These are phyloP conservation scores for Babesia sp. DNA, from an alignment of 169 alveolate species.

Conservation along the genomic window DNA sequence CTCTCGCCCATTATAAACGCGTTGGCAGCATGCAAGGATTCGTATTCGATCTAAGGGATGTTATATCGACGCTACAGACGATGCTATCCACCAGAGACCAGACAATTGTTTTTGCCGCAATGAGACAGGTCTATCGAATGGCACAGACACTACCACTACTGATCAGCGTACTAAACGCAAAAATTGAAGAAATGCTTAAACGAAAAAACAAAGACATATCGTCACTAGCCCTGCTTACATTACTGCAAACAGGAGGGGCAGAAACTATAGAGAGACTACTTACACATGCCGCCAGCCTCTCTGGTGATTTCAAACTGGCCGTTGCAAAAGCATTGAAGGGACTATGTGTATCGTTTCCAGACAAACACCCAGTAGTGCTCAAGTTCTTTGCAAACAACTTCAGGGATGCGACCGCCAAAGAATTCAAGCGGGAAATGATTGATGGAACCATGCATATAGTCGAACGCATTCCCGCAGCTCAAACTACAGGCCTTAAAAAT, in stretches of 20 bases:
- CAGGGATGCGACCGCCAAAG: conserved; percentile 89
- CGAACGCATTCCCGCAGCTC: conserved; percentile 76
- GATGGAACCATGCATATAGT: conserved; percentile 90
- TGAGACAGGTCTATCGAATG: conserved; percentile 64
- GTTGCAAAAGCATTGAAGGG: conserved; percentile 89
- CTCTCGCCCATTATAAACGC: conserved; percentile 6
- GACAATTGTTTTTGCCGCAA: conserved; percentile 49
- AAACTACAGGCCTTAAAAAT: conserved; percentile 85
- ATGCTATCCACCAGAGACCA: conserved; percentile 46
- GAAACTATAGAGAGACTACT: conserved; percentile 89
- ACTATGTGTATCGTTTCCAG: conserved; percentile 90
- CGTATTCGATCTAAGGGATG: conserved; percentile 27
- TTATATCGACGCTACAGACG: conserved; percentile 11
- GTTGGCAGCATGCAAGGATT: conserved; percentile 31
- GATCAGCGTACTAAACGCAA: conserved; percentile 70
- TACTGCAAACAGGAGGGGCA: conserved; percentile 94
- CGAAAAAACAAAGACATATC: conserved; percentile 90
- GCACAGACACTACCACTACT: conserved; percentile 70
- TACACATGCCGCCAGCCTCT: conserved; percentile 76
- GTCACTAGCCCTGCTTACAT: conserved; percentile 92
- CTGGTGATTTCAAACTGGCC: conserved; percentile 89
- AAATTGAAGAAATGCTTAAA: conserved; percentile 88
- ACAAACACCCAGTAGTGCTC: conserved; percentile 86
- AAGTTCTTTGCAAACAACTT: conserved; percentile 88
- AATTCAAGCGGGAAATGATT: conserved; percentile 87